These are phyloP conservation scores for Trifolium dubium DNA, from an alignment of 306 rosid species.

Conservation along the genomic window DNA sequence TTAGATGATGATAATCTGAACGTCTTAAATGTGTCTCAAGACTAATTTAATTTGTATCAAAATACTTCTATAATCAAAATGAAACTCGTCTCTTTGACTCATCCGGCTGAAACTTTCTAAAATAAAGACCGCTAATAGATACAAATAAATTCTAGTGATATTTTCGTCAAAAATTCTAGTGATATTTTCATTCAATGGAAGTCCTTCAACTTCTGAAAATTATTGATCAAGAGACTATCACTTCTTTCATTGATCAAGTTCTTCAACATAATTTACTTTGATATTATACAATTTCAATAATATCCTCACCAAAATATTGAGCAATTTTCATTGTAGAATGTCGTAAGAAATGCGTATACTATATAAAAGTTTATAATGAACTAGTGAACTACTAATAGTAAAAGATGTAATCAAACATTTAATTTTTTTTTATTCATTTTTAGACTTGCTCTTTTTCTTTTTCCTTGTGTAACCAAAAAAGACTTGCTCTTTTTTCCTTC, in stretches of 20 bases:
- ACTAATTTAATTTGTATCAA: neutral
- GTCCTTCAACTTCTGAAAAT: neutral
- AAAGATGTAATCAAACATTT: neutral
- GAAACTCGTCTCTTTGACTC: too few species aligned
- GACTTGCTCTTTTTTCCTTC: too few species aligned
- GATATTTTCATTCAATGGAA: neutral
- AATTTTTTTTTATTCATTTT: neutral
- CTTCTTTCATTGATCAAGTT: neutral
- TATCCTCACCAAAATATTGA: neutral
- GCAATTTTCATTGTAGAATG: neutral
- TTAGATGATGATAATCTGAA: neutral
- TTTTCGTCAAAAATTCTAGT: neutral
- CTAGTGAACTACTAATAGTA: neutral
- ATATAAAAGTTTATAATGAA: neutral
- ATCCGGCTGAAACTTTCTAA: neutral
- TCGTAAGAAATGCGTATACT: neutral
- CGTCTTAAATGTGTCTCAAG: neutral
- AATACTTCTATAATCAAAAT: too few species aligned
- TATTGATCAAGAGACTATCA: neutral
- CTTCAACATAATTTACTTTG: neutral
- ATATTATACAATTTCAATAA: neutral
- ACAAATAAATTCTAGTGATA: neutral
- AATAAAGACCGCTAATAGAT: neutral
- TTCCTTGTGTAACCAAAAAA: too few species aligned
- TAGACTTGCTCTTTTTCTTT: neutral